These are phyloP conservation scores for Penicillium nucicola DNA, from an alignment of 495 filamentous ascomycete species.

Conservation along the genomic window DNA sequence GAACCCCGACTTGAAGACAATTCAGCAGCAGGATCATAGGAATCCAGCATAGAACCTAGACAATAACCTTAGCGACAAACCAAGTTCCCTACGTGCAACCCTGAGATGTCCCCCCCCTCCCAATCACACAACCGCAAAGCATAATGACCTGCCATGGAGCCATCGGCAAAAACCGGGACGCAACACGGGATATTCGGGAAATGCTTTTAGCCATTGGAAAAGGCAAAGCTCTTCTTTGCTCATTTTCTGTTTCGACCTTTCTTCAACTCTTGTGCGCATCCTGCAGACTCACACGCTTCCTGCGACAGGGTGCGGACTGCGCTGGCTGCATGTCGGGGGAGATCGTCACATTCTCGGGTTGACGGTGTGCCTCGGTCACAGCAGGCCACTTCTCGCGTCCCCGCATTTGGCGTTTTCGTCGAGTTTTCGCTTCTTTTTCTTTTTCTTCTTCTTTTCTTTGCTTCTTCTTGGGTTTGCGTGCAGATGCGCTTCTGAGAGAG, in stretches of 20 bases:
- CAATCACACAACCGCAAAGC: not conserved
- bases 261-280: not conserved
- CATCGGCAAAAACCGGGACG: conserved; percentile 31
- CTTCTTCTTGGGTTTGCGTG: not conserved
- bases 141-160: conserved; percentile 1
- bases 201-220: conserved; percentile 14
- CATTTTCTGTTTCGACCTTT: conserved; percentile 1
- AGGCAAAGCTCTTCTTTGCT: not conserved
- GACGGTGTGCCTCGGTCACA: conserved; percentile 4
- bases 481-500: not conserved
- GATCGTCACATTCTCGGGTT: not conserved
- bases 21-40: too few relatives aligned
- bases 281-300: not conserved
- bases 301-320: not conserved
- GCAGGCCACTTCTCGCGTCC: not conserved
- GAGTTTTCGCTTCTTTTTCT: conserved; percentile 4
- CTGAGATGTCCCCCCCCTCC: too few relatives aligned
- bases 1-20: too few relatives aligned
- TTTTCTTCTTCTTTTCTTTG: conserved; percentile 8
- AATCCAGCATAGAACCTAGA: too few relatives aligned
- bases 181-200: conserved; percentile 14
- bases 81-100: too few relatives aligned
- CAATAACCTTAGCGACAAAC: too few relatives aligned
- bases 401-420: conserved; percentile 1
- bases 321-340: not conserved